A percentile compares a stretch with the other conserved stretches of the same genome.
Conservation (phyloP, 192 early-diverging fungal genomes). For the Coemansia sp. region DNA sequence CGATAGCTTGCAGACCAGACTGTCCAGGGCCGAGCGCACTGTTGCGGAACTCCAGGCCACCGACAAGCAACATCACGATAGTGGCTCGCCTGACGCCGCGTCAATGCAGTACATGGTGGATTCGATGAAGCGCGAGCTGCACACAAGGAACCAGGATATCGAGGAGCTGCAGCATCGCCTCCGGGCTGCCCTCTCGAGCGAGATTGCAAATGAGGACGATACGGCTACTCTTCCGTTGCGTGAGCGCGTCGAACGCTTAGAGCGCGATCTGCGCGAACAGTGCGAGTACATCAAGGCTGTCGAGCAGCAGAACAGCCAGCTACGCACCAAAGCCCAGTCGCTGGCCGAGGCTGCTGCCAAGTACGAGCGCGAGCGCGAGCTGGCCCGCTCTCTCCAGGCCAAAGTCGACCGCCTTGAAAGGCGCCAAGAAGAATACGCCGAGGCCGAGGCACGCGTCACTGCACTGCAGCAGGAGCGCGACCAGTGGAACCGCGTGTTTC, state of each 20-base stretch:
- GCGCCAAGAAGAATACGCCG: slow-evolving; percentile 30
- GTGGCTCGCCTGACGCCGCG: neutral
- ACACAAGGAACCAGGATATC: slow-evolving; percentile 16
- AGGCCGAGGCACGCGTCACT: slow-evolving; percentile 46
- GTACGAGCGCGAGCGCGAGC: slow-evolving; percentile 56
- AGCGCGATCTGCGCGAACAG: slow-evolving; percentile 59
- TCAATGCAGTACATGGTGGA: slow-evolving; percentile 26
- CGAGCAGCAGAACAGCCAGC: slow-evolving; percentile 60
- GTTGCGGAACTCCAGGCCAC: slow-evolving; percentile 21
- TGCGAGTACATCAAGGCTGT: slow-evolving; percentile 56
- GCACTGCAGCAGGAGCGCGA: slow-evolving; percentile 49
- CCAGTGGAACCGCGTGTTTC: slow-evolving; percentile 51
- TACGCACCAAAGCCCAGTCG: slow-evolving; percentile 54
- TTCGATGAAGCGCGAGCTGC: slow-evolving; percentile 5
- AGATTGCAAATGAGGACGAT: neutral
- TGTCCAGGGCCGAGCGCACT: slow-evolving; percentile 32
- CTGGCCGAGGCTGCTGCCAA: slow-evolving; percentile 52
- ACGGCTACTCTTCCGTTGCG: slow-evolving; percentile 13
- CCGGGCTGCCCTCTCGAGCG: neutral
- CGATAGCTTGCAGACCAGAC: slow-evolving; percentile 15
- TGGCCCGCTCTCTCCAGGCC: slow-evolving; percentile 49
- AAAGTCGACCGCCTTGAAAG: slow-evolving; percentile 60
- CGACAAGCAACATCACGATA: neutral
- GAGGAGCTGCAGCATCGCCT: slow-evolving; percentile 16
- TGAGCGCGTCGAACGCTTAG: slow-evolving; percentile 33